Base-by-base conservation (phyloP, 78 protist species). In the Dictyostelium firmibasis region DNA sequence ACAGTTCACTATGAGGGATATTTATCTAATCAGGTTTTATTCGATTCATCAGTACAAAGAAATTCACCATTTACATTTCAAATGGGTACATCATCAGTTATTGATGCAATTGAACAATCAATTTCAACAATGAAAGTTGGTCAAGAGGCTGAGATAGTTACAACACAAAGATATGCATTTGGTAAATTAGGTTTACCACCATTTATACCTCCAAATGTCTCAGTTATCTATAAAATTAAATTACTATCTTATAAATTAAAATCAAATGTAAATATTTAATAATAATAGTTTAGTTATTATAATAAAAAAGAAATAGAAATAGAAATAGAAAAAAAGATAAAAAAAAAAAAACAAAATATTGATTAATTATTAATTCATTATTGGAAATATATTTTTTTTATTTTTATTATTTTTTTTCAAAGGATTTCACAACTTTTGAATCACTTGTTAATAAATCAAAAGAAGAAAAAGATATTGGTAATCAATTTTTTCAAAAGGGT, bases 101-200 rank as follows among this genome's bases (percentile, higher is more conserved):
- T 89, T 14, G 94, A 89, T 7, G 94, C 94, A 16, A 29, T 89
- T 27, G 94, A 89, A n/a, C 53, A 69, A 75, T 76, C 94, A 5
- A 47, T 89, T 6, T 47, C 64, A 69, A 81, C 94, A 33, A 89
- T 89, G 94, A 60, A 70, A 35, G 86, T 89, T 10, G 94, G 94
- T 31, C 86, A 89, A 33, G 94, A 89, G 27, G 94, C 94, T 20
- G 94, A 89, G 27, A 81, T 89, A 3, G 94, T 89, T 4, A n/a
- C 87, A 0, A 89, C 94, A 31, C 94, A 60, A 43, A 38, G 38
- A 25, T 89, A 69, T 81, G 94, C 83, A 23, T 89, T 70, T 67
- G 94, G 94, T 38, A 89, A 89, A 38, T n/a, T 43, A 10, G 94
- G 94, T 69, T 27, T 89, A 47, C 94, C 94, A 43, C 94, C 94